Evolutionary conservation across 768 basidiomycete species (phyloP).

Genomic region (Ramaria sp.): DNA sequence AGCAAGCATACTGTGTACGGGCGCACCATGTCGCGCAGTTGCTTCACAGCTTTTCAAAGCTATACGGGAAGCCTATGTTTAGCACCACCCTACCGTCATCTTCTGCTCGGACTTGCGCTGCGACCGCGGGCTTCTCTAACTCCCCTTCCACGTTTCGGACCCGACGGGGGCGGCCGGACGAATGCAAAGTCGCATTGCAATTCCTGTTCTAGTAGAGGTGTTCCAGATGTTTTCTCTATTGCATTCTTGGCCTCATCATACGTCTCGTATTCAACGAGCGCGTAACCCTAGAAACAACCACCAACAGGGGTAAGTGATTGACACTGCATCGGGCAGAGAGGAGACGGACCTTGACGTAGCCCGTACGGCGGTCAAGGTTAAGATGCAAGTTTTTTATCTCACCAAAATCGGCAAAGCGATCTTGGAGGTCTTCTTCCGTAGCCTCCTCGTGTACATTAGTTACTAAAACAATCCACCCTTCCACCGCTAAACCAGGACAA

Average conservation of each 20-base stretch:
- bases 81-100: slow-evolving; percentile 27
- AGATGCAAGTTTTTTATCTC: slow-evolving; percentile 97
- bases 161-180: slow-evolving; percentile 72
- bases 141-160: slow-evolving; percentile 67
- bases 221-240: slow-evolving; percentile 81
- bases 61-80: not conserved
- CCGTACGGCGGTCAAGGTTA: slow-evolving; percentile 92
- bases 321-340: not conserved
- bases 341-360: slow-evolving; percentile 85
- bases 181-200: slow-evolving; percentile 91
- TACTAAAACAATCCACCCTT: slow-evolving; percentile 97
- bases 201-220: slow-evolving; percentile 72
- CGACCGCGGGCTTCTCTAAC: slow-evolving; percentile 51
- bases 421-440: slow-evolving; percentile 92
- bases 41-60: not conserved
- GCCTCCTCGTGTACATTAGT: slow-evolving; percentile 97
- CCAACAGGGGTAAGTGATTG: slow-evolving; percentile 2
- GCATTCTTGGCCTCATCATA: slow-evolving; percentile 90
- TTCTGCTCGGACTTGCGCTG: slow-evolving; percentile 70
- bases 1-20: no score
- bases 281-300: slow-evolving; percentile 66
- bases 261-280: slow-evolving; percentile 94
- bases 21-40: not conserved
- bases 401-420: slow-evolving; percentile 94
- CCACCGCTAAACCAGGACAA: slow-evolving; percentile 59